phyloP scores from a whole-genome alignment of 139 green algal genomes.

The Zygnema cylindricum region DNA sequence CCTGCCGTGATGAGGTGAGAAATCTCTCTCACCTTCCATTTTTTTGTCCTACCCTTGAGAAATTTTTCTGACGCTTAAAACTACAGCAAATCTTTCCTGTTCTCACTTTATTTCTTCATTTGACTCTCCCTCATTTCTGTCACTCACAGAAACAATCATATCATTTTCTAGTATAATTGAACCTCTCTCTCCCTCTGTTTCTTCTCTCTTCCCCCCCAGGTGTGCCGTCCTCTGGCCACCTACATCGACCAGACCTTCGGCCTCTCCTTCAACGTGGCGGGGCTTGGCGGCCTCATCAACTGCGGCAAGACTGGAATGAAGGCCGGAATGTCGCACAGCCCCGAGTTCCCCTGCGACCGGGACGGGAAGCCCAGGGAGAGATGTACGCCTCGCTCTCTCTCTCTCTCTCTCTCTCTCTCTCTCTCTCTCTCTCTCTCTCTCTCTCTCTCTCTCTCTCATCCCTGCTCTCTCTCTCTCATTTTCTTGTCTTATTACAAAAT shows the following conservation, averaged over 20 bases:
- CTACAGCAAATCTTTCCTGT: background rate
- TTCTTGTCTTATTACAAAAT: slow-evolving; percentile 7
- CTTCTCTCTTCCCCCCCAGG: too few relatives aligned
- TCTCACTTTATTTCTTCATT: background rate
- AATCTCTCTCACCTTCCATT: slow-evolving; percentile 63
- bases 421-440: too few relatives aligned
- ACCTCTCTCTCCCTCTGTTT: too few relatives aligned
- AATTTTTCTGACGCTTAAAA: too few relatives aligned
- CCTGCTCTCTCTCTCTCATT: background rate
- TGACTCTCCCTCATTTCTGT: slow-evolving; percentile 6
- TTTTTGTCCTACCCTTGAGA: too few relatives aligned
- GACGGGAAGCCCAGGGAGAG: slow-evolving; percentile 15
- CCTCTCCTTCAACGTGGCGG: slow-evolving; percentile 81
- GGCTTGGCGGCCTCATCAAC: slow-evolving; percentile 82
- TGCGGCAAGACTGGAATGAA: slow-evolving; percentile 79
- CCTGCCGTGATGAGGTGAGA: slow-evolving; percentile 87
- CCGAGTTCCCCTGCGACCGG: slow-evolving; percentile 46
- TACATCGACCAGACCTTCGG: slow-evolving; percentile 57
- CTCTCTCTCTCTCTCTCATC: too few relatives aligned
- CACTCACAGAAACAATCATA: too few relatives aligned
- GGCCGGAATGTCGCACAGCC: slow-evolving; percentile 73
- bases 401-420: background rate
- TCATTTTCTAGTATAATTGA: too few relatives aligned
- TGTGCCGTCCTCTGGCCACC: slow-evolving; percentile 11
- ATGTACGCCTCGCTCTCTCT: slow-evolving; percentile 5